Base-by-base conservation (phyloP, 352 stramenopile genomes). In the Phytophthora lateralis region DNA sequence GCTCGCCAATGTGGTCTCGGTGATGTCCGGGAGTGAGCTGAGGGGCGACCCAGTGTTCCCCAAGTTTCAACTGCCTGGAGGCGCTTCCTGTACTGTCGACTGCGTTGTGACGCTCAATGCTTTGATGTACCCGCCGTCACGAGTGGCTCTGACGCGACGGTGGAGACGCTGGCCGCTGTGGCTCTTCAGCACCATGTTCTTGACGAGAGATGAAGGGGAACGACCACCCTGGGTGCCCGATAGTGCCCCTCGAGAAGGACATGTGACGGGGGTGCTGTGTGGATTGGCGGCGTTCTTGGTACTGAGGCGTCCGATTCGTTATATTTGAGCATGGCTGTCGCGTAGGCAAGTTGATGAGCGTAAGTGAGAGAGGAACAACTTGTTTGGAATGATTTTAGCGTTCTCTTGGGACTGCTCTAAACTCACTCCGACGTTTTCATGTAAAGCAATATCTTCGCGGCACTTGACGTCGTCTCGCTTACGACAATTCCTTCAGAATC, bases 41-140 rank as follows among this genome's bases (percentile, higher is more conserved):
- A 27, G 10, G 7, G 18, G 59, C 7, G 46, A 52, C 48, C 11
- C 39, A 14, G 20, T 63, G 15, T 45, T 60, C 29, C 35, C 55
- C 38, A 66, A 34, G 32, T 9, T 54, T 10, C 49, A 49, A 29
- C 20, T 56, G 12, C 17, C 38, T 10, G 56, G 63, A 27, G 63
- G 63, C 3, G 24, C 41, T 14, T 57, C 56, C 15, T 50, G 48
- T 45, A 50, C 63, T 1, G 50, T 62, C 27, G 56, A 71, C 37
- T 55, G 48, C 63, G 21, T 71, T 29, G 63, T 71, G 49, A 58
- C 63, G 30, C 44, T 71, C 26, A 71, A 71, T 43, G 63, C 56
- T n/a, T 18, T 71, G 34, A 17, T 71, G 56, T 71, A 71, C 14
- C 63, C 56, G 32, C 63, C 63, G 12, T 71, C 56, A 5, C 41